These are phyloP conservation scores for Penicillium sp. DNA, from an alignment of 2,329 filamentous ascomycete genomes.

Conservation along the genomic window DNA sequence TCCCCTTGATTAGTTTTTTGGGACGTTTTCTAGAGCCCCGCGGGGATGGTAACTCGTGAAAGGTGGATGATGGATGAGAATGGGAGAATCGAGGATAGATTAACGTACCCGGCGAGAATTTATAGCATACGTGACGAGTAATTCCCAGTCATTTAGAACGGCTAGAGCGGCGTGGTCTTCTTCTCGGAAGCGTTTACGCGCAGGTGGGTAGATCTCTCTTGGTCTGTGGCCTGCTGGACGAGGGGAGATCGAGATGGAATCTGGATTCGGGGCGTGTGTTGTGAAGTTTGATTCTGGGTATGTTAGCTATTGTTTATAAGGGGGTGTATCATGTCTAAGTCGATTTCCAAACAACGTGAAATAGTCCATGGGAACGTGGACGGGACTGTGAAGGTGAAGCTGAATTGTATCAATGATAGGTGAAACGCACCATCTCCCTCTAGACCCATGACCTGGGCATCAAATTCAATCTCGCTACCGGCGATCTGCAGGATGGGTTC, in stretches of 20 bases:
- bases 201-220: background rate
- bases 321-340: too few relatives aligned
- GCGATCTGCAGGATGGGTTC: conserved; percentile 4
- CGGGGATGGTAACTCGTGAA: too few relatives aligned
- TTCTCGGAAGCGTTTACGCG: conserved; percentile 27
- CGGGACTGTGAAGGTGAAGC: background rate
- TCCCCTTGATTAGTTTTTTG: too few relatives aligned
- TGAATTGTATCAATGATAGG: background rate
- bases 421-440: conserved; percentile 5
- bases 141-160: conserved; percentile 39
- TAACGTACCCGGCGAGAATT: conserved; percentile 38
- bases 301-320: background rate
- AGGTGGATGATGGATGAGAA: background rate
- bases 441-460: background rate
- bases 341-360: too few relatives aligned
- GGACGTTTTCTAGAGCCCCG: too few relatives aligned
- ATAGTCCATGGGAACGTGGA: background rate
- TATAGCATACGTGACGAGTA: conserved; percentile 41
- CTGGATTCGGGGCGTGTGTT: conserved; percentile 4
- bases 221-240: background rate
- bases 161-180: conserved; percentile 38
- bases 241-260: background rate
- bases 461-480: conserved; percentile 8
- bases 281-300: background rate
- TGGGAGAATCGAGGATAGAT: background rate